A percentile compares a stretch with the other conserved stretches of the same genome.
These are phyloP conservation scores for Paramyrothecium roridum DNA, from an alignment of 2,329 filamentous ascomycete genomes.

Conservation along the genomic window DNA sequence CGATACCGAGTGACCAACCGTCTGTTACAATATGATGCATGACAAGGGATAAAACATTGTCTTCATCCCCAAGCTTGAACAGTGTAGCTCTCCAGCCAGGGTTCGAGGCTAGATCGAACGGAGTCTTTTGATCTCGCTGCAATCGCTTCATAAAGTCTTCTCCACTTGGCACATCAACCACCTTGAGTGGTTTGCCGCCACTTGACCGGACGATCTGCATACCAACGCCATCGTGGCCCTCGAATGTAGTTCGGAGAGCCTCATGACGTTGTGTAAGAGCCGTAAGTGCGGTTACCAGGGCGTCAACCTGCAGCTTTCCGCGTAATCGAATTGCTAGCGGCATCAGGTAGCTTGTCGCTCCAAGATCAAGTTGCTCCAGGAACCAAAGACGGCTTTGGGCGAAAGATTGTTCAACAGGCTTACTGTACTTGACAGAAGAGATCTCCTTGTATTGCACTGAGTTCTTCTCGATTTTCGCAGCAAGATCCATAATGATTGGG, in stretches of 20 bases:
- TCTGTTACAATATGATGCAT: slow-evolving; percentile 13
- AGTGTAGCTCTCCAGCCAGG: slow-evolving; percentile 8
- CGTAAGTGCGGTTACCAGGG: slow-evolving; percentile 1
- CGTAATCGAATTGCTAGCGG: slow-evolving; percentile 5
- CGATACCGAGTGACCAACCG: slow-evolving; percentile 12
- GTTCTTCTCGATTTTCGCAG: background rate
- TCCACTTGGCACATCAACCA: background rate
- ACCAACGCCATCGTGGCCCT: slow-evolving; percentile 1
- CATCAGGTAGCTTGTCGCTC: slow-evolving; percentile 2
- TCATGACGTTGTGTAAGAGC: slow-evolving; percentile 10
- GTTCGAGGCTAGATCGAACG: slow-evolving; percentile 6
- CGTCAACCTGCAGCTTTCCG: slow-evolving; percentile 3
- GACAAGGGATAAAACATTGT: slow-evolving; percentile 9
- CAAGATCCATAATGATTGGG: slow-evolving; percentile 1
- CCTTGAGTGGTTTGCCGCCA: background rate
- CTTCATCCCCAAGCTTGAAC: background rate
- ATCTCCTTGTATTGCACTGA: background rate
- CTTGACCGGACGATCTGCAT: slow-evolving; percentile 3
- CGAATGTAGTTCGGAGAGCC: slow-evolving; percentile 9
- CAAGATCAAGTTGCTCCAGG: slow-evolving; percentile 8
- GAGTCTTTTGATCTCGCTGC: slow-evolving; percentile 1
- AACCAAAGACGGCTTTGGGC: slow-evolving; percentile 11
- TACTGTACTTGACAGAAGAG: background rate
- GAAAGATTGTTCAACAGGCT: slow-evolving; percentile 8
- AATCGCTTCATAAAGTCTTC: background rate